phyloP scores from a whole-genome alignment of 139 green algal genomes.

The Trebouxia sp. region DNA sequence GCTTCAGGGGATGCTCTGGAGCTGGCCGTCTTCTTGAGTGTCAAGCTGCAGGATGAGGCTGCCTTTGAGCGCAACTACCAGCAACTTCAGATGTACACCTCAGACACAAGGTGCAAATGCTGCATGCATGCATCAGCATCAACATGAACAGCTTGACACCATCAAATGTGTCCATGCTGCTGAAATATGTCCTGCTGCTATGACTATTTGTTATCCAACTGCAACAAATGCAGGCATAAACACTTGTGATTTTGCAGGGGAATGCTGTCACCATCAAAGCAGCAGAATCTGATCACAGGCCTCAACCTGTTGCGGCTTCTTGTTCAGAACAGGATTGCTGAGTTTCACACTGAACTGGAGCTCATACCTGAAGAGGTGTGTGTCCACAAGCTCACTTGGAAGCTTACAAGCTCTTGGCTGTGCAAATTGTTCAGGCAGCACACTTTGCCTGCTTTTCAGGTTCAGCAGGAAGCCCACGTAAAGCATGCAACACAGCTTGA shows the following conservation, averaged over 20 bases:
- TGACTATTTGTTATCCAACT: too few relatives aligned
- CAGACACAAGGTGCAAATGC: slow-evolving; percentile 68
- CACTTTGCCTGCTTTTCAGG: slow-evolving; percentile 22
- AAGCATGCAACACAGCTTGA: slow-evolving; percentile 83
- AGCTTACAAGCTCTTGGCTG: too few relatives aligned
- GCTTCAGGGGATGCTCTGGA: slow-evolving; percentile 85
- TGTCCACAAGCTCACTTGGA: too few relatives aligned
- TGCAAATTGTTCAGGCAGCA: not conserved
- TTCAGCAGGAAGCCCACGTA: slow-evolving; percentile 51
- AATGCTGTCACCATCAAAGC: slow-evolving; percentile 60
- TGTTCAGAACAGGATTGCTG: slow-evolving; percentile 93
- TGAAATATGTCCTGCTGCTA: too few relatives aligned
- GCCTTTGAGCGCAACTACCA: slow-evolving; percentile 89
- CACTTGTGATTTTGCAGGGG: slow-evolving; percentile 38
- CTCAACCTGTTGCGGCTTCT: slow-evolving; percentile 94
- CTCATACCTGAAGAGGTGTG: slow-evolving; percentile 69
- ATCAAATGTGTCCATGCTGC: too few relatives aligned
- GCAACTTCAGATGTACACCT: slow-evolving; percentile 91
- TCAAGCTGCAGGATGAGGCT: slow-evolving; percentile 77
- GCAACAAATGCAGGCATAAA: too few relatives aligned
- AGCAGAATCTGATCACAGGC: slow-evolving; percentile 72
- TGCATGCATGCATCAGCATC: not conserved
- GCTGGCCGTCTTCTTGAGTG: slow-evolving; percentile 79
- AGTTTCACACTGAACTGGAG: slow-evolving; percentile 98
- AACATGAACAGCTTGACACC: too few relatives aligned